Conservation (phyloP, 2,329 filamentous ascomycete genomes). For the Aspergillus spinulosporus region DNA sequence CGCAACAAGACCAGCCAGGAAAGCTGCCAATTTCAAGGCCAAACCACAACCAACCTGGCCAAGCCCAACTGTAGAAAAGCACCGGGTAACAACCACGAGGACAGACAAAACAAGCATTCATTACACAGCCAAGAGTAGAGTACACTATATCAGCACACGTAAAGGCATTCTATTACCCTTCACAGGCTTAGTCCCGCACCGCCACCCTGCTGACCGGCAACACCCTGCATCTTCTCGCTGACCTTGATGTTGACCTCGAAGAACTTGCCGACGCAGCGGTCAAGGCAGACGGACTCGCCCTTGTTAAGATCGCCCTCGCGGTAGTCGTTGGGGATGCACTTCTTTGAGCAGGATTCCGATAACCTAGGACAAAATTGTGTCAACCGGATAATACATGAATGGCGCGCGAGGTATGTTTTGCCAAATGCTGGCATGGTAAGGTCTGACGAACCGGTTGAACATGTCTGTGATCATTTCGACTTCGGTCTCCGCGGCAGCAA, state of each 20-base stretch:
- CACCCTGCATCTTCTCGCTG: slow-evolving; percentile 90
- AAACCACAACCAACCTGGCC: neutral
- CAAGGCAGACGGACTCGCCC: slow-evolving; percentile 96
- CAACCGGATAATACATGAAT: neutral
- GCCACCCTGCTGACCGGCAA: slow-evolving; percentile 67
- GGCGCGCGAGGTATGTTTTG: neutral
- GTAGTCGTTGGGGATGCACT: slow-evolving; percentile 91
- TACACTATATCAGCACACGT: slow-evolving; percentile 1
- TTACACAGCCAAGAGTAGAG: slow-evolving; percentile 15
- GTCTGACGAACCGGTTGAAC: slow-evolving; percentile 78
- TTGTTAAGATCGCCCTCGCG: slow-evolving; percentile 97
- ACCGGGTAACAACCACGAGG: neutral
- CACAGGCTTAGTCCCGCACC: slow-evolving; percentile 46
- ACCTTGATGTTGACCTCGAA: slow-evolving; percentile 99
- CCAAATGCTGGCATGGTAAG: too few relatives aligned
- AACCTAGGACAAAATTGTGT: slow-evolving; percentile 56
- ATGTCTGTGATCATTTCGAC: slow-evolving; percentile 97
- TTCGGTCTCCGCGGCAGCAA: slow-evolving; percentile 92
- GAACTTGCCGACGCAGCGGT: slow-evolving; percentile 96
- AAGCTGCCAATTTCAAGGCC: neutral
- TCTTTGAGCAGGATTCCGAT: slow-evolving; percentile 83
- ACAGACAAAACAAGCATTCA: slow-evolving; percentile 10
- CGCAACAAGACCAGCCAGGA: neutral
- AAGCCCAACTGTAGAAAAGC: neutral
- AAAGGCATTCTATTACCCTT: slow-evolving; percentile 14